These are phyloP conservation scores for Xylariaceae sp. DNA, from an alignment of 2,329 filamentous ascomycete species.

Conservation along the genomic window DNA sequence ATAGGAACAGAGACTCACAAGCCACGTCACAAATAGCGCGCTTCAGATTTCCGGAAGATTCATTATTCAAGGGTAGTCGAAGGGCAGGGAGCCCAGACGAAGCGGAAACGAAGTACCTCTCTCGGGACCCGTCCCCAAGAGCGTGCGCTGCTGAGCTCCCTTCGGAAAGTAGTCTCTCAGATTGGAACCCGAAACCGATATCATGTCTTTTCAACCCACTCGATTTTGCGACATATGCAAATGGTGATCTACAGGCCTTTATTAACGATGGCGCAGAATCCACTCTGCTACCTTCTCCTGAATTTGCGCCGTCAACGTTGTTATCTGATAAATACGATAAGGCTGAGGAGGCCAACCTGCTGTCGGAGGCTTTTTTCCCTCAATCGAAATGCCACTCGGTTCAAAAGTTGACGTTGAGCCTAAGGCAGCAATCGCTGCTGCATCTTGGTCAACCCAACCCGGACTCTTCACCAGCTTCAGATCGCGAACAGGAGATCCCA, in stretches of 20 bases:
- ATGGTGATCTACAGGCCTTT: conserved; percentile 4
- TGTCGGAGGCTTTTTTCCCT: conserved; percentile 4
- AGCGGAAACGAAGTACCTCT: background rate
- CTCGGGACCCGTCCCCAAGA: conserved; percentile 3
- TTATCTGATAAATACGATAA: conserved; percentile 8
- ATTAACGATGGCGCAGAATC: conserved; percentile 12
- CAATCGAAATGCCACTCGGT: conserved; percentile 6
- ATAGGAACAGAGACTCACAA: conserved; percentile 6
- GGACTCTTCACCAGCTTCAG: conserved; percentile 21
- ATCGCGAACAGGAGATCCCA: conserved; percentile 15
- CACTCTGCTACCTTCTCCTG: conserved; percentile 22
- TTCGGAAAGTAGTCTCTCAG: conserved; percentile 17
- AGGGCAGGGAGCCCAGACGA: conserved; percentile 4
- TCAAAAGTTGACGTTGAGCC: conserved; percentile 12
- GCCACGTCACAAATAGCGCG: conserved; percentile 13
- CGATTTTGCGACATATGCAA: conserved; percentile 20
- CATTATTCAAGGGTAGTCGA: conserved; percentile 18
- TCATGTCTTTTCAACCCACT: conserved; percentile 27
- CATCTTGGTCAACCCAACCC: conserved; percentile 5
- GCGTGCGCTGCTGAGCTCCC: conserved; percentile 2
- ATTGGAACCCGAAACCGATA: conserved; percentile 28
- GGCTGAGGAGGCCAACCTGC: background rate
- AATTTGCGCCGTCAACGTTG: conserved; percentile 13
- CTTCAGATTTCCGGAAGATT: conserved; percentile 28
- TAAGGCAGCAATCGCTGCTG: conserved; percentile 13